Evolutionary conservation across 2,329 filamentous ascomycete species (phyloP).

Genomic region (Xylaria sp.): DNA sequence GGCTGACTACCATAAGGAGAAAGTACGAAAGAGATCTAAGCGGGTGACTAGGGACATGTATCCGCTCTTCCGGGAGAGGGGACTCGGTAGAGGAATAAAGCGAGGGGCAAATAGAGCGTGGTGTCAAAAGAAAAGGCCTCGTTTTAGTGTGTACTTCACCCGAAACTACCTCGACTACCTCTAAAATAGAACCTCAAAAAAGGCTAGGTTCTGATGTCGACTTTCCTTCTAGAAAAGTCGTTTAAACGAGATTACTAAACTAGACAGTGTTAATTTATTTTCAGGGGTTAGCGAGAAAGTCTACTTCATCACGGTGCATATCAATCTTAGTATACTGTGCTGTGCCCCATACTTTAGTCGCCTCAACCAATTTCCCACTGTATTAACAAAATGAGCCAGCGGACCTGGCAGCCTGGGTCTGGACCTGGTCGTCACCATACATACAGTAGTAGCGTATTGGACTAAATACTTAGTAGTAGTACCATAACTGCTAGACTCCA

Average conservation of each 20-base stretch:
- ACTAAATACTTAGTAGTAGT: background rate
- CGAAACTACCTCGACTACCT: background rate
- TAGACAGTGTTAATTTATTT: slow-evolving; percentile 19
- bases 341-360: background rate
- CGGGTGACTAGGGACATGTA: background rate
- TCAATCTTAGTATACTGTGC: slow-evolving; percentile 4
- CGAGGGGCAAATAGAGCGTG: background rate
- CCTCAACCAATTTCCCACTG: background rate
- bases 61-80: background rate
- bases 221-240: slow-evolving; percentile 29
- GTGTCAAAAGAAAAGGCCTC: background rate
- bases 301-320: slow-evolving; percentile 22
- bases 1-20: background rate
- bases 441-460: background rate
- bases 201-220: background rate
- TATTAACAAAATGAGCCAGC: background rate
- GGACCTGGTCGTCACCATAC: background rate
- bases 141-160: background rate
- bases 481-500: slow-evolving; percentile 12
- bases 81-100: background rate
- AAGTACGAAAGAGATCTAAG: background rate
- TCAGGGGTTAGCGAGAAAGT: slow-evolving; percentile 14
- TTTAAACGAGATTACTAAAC: slow-evolving; percentile 26
- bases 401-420: too few relatives aligned
- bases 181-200: background rate